Evolutionary conservation across 2,329 filamentous ascomycete species (phyloP).

Genomic region (Remersonia thermophila): DNA sequence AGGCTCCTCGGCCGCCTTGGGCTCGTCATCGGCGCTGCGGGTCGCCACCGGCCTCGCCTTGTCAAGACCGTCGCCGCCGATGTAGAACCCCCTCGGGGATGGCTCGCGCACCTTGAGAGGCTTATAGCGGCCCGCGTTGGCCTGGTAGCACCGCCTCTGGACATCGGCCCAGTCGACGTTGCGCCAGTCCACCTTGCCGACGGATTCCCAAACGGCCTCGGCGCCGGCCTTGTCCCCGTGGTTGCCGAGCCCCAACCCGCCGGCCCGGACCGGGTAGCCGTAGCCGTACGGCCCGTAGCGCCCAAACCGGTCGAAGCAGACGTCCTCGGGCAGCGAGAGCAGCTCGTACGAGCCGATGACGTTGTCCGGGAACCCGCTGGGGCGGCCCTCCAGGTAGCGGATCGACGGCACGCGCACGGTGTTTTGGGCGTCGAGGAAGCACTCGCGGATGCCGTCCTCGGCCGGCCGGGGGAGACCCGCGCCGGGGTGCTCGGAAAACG

Average conservation of each 20-base stretch:
- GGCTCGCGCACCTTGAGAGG: conserved; percentile 28
- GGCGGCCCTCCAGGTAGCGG: conserved; percentile 64
- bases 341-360: conserved; percentile 79
- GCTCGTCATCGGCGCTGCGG: no score
- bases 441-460: conserved; percentile 52
- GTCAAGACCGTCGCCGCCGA: no score
- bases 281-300: conserved; percentile 80
- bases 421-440: conserved; percentile 61
- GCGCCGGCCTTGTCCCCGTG: conserved; percentile 71
- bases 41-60: no score
- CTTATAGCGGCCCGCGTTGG: conserved; percentile 60
- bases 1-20: no score
- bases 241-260: conserved; percentile 75
- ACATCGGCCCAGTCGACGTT: conserved; percentile 67
- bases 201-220: conserved; percentile 64
- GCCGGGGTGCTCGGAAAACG: conserved; percentile 35
- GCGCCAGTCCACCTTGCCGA: conserved; percentile 63
- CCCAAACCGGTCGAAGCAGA: conserved; percentile 90
- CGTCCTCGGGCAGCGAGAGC: conserved; percentile 64
- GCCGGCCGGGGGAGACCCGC: conserved; percentile 23
- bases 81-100: conserved; percentile 39
- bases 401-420: conserved; percentile 56
- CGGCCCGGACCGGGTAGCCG: conserved; percentile 67
- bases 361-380: conserved; percentile 72
- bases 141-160: conserved; percentile 59